Conservation (phyloP, 192 early-diverging fungal species). For the Mortierella alpina region DNA sequence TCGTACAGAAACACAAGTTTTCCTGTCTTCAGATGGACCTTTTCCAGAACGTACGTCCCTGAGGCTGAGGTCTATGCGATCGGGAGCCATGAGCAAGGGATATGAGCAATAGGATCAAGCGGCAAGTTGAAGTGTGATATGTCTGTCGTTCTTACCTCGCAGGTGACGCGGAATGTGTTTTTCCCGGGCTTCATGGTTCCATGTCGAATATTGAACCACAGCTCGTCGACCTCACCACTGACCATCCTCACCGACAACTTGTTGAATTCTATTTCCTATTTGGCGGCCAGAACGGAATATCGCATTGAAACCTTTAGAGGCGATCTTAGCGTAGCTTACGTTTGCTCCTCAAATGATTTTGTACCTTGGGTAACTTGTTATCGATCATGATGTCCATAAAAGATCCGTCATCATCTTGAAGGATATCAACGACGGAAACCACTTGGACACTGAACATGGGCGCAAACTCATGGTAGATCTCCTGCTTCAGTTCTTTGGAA, state of each 20-base stretch:
- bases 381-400: constrained; percentile 64
- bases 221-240: constrained; percentile 63
- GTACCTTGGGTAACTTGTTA: constrained; percentile 69
- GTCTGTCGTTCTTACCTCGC: constrained; percentile 51
- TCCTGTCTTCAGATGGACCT: constrained; percentile 63
- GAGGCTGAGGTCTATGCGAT: constrained; percentile 61
- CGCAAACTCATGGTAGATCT: constrained; percentile 59
- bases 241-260: constrained; percentile 60
- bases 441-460: constrained; percentile 68
- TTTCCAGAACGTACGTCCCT: constrained; percentile 71
- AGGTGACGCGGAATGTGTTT: constrained; percentile 61
- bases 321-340: background rate
- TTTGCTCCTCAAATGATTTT: background rate
- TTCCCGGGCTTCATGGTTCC: constrained; percentile 61
- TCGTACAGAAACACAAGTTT: constrained; percentile 68
- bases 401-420: constrained; percentile 65
- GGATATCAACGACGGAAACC: constrained; percentile 66
- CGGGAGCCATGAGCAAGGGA: background rate
- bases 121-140: no score
- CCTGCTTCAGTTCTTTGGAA: constrained; percentile 37
- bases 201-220: constrained; percentile 59
- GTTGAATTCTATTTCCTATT: constrained; percentile 58
- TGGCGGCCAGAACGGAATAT: background rate
- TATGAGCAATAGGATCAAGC: background rate
- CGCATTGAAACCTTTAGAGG: background rate